Base-by-base conservation (phyloP, 2,329 filamentous ascomycete species). In the Salinomyces thailandicus region DNA sequence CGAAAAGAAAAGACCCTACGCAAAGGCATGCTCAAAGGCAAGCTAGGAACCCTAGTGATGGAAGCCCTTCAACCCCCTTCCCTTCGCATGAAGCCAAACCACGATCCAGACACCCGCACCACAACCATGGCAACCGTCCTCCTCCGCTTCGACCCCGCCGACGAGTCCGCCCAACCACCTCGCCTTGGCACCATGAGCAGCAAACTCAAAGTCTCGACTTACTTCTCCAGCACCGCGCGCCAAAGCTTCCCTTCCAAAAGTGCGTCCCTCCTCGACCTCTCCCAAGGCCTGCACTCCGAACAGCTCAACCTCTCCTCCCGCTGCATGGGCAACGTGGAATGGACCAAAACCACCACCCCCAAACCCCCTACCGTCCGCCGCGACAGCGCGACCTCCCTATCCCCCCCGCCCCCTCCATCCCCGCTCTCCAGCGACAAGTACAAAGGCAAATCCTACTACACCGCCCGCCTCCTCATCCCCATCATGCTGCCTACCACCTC, bases 381-480 rank as follows among this genome's bases (percentile, higher is more conserved):
- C 35, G 63, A 66, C 47, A 67, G 64, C 6, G 62, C 54, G 3
- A 46, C 47, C 17, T 52, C 52, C 6, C 37, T 39, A 28, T 46
- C 35, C 34, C 51, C 51, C 15, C 56, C 58, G 9, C 57, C 59
- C 1, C 51, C 50, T 2, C 47, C 60, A 2, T 9, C 22, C 22
- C 22, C 22, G 22, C 22, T 9, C 9, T n/a, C 22, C 22, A 61
- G 60, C 35, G 53, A 54, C 5, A 52, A 52, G 27, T 73, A 70
- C 53, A 56, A 61, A 2, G 64, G 64, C 16, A 55, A 58, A 5
- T 51, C 52, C 12, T 78, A 72, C 58, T 83, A 79, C 58, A 77
- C 73, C 2, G 68, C 77, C 5, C 64, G 64, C n/a, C 61, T 84
- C 22, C 53, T 79, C 2, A 71, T 82, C 2, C 79, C 79, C 0